Percentiles rank a stretch among this genome's conserved stretches.
phyloP scores from a whole-genome alignment of 768 basidiomycete genomes.

The Lactarius quietus region DNA sequence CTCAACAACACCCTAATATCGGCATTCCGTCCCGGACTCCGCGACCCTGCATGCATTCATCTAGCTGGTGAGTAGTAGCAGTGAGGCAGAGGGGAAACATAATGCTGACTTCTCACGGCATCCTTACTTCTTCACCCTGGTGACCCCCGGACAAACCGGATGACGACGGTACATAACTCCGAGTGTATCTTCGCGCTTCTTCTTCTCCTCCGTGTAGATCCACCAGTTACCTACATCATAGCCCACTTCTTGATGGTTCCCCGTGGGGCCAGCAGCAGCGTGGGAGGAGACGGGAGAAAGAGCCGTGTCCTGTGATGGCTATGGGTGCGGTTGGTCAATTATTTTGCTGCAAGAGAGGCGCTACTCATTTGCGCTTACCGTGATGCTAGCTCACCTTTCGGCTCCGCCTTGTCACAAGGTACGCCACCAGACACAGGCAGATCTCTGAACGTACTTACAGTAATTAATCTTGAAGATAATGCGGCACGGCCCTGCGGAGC shows the following conservation, averaged over 20 bases:
- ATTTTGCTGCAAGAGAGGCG: background rate
- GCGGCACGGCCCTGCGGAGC: background rate
- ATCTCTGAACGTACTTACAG: background rate
- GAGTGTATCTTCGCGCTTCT: background rate
- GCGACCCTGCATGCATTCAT: background rate
- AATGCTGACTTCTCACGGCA: background rate
- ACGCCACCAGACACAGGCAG: background rate
- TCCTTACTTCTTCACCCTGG: background rate
- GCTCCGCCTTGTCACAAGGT: background rate
- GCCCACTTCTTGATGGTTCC: background rate
- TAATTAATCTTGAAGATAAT: background rate
- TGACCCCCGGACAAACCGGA: background rate
- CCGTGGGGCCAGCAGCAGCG: background rate
- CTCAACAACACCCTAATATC: background rate
- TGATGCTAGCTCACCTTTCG: too few relatives aligned
- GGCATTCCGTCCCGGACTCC: background rate
- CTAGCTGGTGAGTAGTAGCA: background rate
- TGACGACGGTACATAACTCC: background rate
- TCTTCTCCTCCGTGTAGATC: background rate
- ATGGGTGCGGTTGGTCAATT: background rate
- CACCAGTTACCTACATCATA: background rate
- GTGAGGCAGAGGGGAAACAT: background rate
- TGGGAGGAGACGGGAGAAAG: background rate
- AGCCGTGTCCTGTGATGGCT: background rate
- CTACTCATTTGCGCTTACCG: background rate